Evolutionary conservation across 78 protist species (phyloP).

Genomic region (Dictyostelium intermedium): DNA sequence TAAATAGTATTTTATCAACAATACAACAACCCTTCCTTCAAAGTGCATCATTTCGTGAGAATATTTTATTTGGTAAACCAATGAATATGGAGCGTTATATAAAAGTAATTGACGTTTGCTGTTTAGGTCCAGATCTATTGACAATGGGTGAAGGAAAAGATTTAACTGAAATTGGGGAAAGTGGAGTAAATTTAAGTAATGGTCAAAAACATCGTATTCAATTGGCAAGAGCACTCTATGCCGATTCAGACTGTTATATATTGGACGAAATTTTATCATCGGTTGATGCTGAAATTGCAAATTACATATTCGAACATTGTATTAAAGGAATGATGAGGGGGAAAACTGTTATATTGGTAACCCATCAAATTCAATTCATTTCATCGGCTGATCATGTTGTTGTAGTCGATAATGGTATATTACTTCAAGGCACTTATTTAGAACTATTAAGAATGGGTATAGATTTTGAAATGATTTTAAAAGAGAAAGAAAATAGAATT

Average conservation of each 20-base stretch:
- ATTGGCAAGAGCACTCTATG: slow-evolving; percentile 95
- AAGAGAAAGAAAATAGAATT: not conserved
- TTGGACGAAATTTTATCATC: slow-evolving; percentile 86
- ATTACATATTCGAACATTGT: slow-evolving; percentile 62
- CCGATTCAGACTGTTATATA: slow-evolving; percentile 80
- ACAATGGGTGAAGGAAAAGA: slow-evolving; percentile 81
- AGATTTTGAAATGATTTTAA: slow-evolving; percentile 47
- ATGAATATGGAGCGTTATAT: slow-evolving; percentile 13
- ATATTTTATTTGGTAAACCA: slow-evolving; percentile 30
- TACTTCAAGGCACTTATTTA: slow-evolving; percentile 65
- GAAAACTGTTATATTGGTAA: slow-evolving; percentile 86
- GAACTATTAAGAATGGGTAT: slow-evolving; percentile 63
- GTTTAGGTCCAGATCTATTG: not conserved
- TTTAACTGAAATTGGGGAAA: slow-evolving; percentile 96
- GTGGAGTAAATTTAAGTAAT: slow-evolving; percentile 96
- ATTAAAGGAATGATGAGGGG: slow-evolving; percentile 53
- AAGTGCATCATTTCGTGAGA: slow-evolving; percentile 85
- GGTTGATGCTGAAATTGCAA: slow-evolving; percentile 88
- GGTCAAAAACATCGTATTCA: slow-evolving; percentile 97
- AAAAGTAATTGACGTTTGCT: slow-evolving; percentile 25
- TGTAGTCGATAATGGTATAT: slow-evolving; percentile 8
- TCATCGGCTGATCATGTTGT: slow-evolving; percentile 55
- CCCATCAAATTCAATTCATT: slow-evolving; percentile 70
- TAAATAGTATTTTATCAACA: slow-evolving; percentile 73
- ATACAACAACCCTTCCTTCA: slow-evolving; percentile 93